Evolutionary conservation across 2,329 filamentous ascomycete genomes (phyloP), one percentile per base, ranked within the genome.

Genomic region (Fusarium continuum): DNA sequence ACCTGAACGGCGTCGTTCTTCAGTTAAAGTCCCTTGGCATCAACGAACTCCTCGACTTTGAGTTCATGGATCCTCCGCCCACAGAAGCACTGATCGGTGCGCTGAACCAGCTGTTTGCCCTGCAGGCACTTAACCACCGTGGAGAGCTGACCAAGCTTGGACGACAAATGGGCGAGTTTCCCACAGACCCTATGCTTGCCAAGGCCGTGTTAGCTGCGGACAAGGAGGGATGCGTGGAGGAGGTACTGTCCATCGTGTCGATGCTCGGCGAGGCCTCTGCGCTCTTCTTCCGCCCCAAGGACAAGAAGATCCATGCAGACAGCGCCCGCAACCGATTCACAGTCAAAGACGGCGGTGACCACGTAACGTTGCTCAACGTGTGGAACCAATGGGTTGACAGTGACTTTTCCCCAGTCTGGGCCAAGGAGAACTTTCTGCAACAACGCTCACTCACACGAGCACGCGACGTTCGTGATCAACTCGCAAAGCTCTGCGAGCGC

Each of bases 281-380:
- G 0, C 84, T 99, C 6, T 99, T 97, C 81, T 96, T 96, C 83
- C 85, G 93, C 0, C 93, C 95, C 17, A 97, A 97, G 74, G 93
- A 99, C 78, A 97, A 98, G 82, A 97, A 97, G 75, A 90, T 97
- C 23, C 92, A 97, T 72, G 95, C 95, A 11, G 94, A 99, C 75
- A 92, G 91, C 61, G 95, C 95, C 0, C 88, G 93, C 13, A 89
- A 90, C 29, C 87, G 94, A 2, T 98, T 98, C 77, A 96, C 92
- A 0, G 82, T 94, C 73, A 92, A 92, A 69, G 93, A 96, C 60
- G 93, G 93, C 29, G 95, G 95, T 35, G 95, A 99, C 73, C 91
- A 97, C 70, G 75, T 95, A 6, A 93, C 92, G 0, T 85, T 96
- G 2, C 86, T 98, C 41, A 97, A 97, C 72, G 90, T 99, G 69